These are phyloP conservation scores for Solanum verrucosum DNA, from an alignment of 257 asterid species.

Conservation along the genomic window DNA sequence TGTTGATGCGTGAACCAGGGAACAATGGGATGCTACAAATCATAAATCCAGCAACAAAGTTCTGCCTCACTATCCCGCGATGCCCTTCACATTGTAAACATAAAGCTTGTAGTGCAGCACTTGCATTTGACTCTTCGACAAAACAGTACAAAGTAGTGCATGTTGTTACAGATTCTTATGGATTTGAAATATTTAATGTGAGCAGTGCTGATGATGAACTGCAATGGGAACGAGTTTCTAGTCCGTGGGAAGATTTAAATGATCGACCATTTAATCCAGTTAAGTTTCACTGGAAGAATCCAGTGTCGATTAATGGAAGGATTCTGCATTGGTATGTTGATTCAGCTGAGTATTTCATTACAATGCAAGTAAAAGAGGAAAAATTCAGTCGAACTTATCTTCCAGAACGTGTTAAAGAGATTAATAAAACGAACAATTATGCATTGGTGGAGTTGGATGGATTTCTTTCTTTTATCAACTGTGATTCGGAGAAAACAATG, in stretches of 20 bases:
- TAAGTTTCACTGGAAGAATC: not conserved
- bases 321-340: constrained; percentile 4
- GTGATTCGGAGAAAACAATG: not conserved
- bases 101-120: constrained; percentile 3
- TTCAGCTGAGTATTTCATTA: not conserved
- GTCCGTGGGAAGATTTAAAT: not conserved
- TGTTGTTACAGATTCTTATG: not conserved
- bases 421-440: not conserved
- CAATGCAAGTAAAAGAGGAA: constrained; percentile 2
- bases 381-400: not conserved
- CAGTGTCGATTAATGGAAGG: not conserved
- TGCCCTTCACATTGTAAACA: not conserved
- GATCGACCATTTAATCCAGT: not conserved
- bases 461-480: not conserved
- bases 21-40: not conserved
- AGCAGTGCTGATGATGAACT: not conserved
- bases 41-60: not conserved
- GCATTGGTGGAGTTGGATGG: constrained; percentile 3
- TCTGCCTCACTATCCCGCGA: not conserved
- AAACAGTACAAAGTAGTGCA: constrained; percentile 9
- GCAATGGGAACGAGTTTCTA: constrained; percentile 2
- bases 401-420: not conserved
- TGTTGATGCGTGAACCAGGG: not conserved
- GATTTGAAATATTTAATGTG: constrained; percentile 6
- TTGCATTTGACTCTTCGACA: constrained; percentile 5